A percentile compares a stretch with the other conserved stretches of the same genome.
Conservation (phyloP, 2,329 filamentous ascomycete genomes). For the Leptographium radiaticola region DNA sequence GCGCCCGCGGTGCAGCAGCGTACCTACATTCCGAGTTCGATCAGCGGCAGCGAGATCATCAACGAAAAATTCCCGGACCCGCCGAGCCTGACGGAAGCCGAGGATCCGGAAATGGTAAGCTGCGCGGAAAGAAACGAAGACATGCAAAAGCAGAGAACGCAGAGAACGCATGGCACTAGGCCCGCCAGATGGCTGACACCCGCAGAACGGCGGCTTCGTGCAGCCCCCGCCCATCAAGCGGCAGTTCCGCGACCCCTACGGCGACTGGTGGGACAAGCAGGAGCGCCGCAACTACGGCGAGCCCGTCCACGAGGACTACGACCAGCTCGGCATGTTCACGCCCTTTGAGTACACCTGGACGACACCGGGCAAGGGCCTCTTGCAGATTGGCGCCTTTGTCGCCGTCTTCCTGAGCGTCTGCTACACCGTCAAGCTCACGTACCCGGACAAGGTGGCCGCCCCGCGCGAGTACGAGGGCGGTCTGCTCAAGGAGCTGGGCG, state of each 20-base stretch:
- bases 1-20: slow-evolving; percentile 40
- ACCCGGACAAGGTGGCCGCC: slow-evolving; percentile 58
- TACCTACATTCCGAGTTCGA: slow-evolving; percentile 38
- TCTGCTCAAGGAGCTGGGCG: slow-evolving; percentile 62
- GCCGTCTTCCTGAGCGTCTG: slow-evolving; percentile 48
- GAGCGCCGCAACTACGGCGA: slow-evolving; percentile 95
- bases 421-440: slow-evolving; percentile 54
- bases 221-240: slow-evolving; percentile 74
- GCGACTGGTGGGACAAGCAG: slow-evolving; percentile 93
- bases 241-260: slow-evolving; percentile 84
- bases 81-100: slow-evolving; percentile 37
- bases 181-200: not conserved
- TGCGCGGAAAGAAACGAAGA: not conserved
- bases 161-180: slow-evolving; percentile 11
- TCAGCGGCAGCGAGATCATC: slow-evolving; percentile 30
- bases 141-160: not conserved
- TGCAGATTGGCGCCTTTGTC: slow-evolving; percentile 58
- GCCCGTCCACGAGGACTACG: slow-evolving; percentile 92
- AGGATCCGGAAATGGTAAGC: slow-evolving; percentile 55
- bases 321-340: slow-evolving; percentile 80
- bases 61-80: slow-evolving; percentile 41
- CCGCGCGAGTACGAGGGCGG: slow-evolving; percentile 62
- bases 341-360: slow-evolving; percentile 80
- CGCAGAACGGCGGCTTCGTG: slow-evolving; percentile 73
- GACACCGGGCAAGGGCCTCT: slow-evolving; percentile 53